A percentile compares a stretch with the other conserved stretches of the same genome.
Evolutionary conservation across 176 grass and related monocot species (phyloP).

Genomic region (Miscanthus lutarioriparius): DNA sequence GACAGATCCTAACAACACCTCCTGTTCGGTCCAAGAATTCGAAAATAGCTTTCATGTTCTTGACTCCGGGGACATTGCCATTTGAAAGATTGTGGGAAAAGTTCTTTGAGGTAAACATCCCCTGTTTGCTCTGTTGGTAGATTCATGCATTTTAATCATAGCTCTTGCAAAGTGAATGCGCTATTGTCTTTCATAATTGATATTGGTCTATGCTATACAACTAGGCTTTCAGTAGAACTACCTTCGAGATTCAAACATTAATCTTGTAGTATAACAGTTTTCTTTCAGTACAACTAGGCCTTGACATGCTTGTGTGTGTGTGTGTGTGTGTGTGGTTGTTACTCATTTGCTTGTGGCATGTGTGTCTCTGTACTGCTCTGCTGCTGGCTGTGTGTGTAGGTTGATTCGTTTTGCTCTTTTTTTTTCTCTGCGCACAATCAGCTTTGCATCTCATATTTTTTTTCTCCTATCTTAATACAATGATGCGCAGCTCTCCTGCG

Average conservation of each 20-base stretch:
- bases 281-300: neutral
- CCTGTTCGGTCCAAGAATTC: slow-evolving; percentile 36
- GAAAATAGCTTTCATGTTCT: slow-evolving; percentile 95
- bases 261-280: neutral
- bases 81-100: slow-evolving; percentile 95
- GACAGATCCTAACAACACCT: slow-evolving; percentile 62
- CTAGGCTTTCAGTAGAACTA: neutral
- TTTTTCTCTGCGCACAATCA: neutral
- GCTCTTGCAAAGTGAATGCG: neutral
- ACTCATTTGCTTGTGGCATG: neutral
- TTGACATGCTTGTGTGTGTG: neutral
- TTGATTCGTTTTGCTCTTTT: neutral
- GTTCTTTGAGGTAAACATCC: slow-evolving; percentile 65
- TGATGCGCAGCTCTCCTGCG: neutral
- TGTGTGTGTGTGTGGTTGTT: neutral
- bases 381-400: neutral
- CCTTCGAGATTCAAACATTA: neutral
- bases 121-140: neutral
- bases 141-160: slow-evolving; percentile 4
- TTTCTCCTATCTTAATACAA: neutral
- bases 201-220: neutral
- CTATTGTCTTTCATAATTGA: neutral
- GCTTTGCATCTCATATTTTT: neutral
- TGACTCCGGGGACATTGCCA: slow-evolving; percentile 73
- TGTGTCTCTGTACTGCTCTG: neutral